Evolutionary conservation across 345 rosid genomes (phyloP).

Genomic region (Brassica nigra): DNA sequence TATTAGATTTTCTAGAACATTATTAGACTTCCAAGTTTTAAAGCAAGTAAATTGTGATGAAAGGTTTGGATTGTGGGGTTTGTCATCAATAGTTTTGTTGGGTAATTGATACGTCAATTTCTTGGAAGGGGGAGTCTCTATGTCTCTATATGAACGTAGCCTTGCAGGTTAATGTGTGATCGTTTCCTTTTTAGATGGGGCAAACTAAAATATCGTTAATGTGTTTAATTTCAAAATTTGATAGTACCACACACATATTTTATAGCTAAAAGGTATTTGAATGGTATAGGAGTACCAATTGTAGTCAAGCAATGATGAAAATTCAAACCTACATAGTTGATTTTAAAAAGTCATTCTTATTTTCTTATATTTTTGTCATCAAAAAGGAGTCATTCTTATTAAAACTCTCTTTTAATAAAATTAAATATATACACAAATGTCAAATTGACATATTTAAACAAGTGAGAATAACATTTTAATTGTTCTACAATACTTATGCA

Average conservation of each 20-base stretch:
- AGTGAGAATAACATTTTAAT: neutral
- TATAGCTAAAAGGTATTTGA: neutral
- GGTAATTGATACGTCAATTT: constrained; percentile 28
- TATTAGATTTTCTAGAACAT: neutral
- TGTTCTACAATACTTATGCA: neutral
- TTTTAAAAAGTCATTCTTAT: neutral
- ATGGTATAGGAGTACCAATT: neutral
- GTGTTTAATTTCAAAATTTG: constrained; percentile 23
- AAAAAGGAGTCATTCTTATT: neutral
- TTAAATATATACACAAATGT: neutral
- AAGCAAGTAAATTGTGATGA: neutral
- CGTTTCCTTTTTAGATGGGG: constrained; percentile 35
- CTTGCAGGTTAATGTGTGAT: constrained; percentile 31
- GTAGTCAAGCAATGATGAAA: constrained; percentile 18
- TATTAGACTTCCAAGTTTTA: neutral
- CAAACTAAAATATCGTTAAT: constrained; percentile 32
- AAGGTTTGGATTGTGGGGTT: neutral
- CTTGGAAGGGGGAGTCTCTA: neutral
- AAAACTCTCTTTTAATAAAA: neutral
- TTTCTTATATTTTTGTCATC: too few species aligned
- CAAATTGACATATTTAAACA: neutral
- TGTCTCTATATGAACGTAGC: constrained; percentile 22
- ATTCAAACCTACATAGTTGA: neutral
- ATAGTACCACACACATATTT: constrained; percentile 13
- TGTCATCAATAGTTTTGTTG: constrained; percentile 11